Conservation (phyloP, 805 yeast species). For the Tetrapisispora arboricola region DNA sequence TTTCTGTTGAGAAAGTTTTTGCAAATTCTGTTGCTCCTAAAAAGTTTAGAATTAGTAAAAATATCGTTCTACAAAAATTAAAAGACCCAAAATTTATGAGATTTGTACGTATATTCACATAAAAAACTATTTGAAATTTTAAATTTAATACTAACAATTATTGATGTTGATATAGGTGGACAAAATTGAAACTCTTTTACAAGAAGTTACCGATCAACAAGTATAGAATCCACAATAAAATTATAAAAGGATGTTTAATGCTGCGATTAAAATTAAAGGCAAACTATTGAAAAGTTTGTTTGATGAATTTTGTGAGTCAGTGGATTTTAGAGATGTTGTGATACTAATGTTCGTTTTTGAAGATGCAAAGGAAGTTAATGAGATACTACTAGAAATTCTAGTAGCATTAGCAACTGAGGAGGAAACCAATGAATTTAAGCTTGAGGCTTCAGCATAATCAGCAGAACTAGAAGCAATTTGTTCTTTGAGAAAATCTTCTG, state of each 20-base stretch:
- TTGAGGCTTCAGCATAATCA: not conserved
- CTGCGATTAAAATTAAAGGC: not conserved
- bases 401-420: no score
- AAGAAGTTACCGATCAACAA: not conserved
- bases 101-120: constrained; percentile 22
- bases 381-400: no score
- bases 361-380: not conserved
- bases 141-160: not conserved
- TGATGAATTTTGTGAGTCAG: not conserved
- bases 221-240: no score
- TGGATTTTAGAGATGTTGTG: not conserved
- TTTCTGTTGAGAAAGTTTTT: no score
- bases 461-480: not conserved
- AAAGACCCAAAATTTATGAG: constrained; percentile 18
- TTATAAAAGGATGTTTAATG: not conserved
- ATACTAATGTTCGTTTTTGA: not conserved
- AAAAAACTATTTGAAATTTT: no score
- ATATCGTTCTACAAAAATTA: constrained; percentile 13
- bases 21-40: no score
- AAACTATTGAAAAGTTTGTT: not conserved
- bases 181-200: constrained; percentile 9
- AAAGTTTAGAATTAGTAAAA: constrained; percentile 7
- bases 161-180: constrained; percentile 2
- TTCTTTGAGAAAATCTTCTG: constrained; percentile 16
- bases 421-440: not conserved